Evolutionary conservation across 306 rosid genomes (phyloP).

Genomic region (Vigna angularis): DNA sequence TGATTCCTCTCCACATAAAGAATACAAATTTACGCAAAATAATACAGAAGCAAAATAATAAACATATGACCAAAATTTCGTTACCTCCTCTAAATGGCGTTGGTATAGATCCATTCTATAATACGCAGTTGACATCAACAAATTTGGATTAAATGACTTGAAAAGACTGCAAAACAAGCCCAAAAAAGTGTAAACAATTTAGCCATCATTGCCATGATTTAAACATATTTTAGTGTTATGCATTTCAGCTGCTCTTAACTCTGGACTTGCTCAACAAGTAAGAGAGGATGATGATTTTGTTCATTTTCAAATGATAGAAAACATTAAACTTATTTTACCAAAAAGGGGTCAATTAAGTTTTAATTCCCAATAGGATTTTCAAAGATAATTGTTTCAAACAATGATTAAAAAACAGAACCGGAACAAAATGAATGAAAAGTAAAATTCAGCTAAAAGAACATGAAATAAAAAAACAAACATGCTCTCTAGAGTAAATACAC

Average conservation of each 20-base stretch:
- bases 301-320: slow-evolving; percentile 15
- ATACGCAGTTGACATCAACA: slow-evolving; percentile 92
- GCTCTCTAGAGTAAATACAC: background rate
- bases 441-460: slow-evolving; percentile 26
- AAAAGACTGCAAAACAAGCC: slow-evolving; percentile 75
- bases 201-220: slow-evolving; percentile 32
- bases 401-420: slow-evolving; percentile 26
- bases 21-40: background rate
- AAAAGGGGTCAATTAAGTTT: slow-evolving; percentile 9
- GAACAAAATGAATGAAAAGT: slow-evolving; percentile 27
- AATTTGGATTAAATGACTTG: slow-evolving; percentile 77
- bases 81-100: slow-evolving; percentile 80
- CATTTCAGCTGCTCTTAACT: background rate
- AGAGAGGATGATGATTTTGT: slow-evolving; percentile 6
- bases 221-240: slow-evolving; percentile 26
- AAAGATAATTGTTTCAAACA: background rate
- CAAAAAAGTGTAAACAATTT: slow-evolving; percentile 34
- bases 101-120: slow-evolving; percentile 87
- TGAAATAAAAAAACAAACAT: slow-evolving; percentile 1
- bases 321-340: slow-evolving; percentile 1
- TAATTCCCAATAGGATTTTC: background rate
- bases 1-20: slow-evolving; percentile 2
- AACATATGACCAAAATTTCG: slow-evolving; percentile 31
- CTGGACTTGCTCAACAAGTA: slow-evolving; percentile 31
- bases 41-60: slow-evolving; percentile 2